A percentile compares a stretch with the other conserved stretches of the same genome.
Conservation (phyloP, 306 rosid genomes). For the Oemleria cerasiformis region DNA sequence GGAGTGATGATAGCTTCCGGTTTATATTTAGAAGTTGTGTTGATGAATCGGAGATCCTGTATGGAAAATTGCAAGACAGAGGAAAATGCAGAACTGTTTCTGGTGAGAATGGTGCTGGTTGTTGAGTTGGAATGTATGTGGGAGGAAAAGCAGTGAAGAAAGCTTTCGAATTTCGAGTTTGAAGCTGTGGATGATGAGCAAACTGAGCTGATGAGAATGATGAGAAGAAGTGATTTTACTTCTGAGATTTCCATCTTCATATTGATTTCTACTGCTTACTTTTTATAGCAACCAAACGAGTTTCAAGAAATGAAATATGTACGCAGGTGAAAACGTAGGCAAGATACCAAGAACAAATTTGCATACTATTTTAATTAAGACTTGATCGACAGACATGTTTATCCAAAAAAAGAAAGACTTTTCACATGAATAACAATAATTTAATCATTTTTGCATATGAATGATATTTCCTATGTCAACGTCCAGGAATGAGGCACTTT, state of each 20-base stretch:
- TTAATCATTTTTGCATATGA: no score
- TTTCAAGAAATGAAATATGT: neutral
- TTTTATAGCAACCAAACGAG: neutral
- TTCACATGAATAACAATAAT: no score
- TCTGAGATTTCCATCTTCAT: neutral
- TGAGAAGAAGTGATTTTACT: neutral
- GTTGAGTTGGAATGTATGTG: constrained; percentile 1
- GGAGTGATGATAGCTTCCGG: constrained; percentile 45
- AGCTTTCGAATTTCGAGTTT: neutral
- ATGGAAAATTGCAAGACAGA: constrained; percentile 31
- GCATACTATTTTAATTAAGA: no score
- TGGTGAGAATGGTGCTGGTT: constrained; percentile 11
- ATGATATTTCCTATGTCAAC: no score
- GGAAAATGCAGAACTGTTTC: constrained; percentile 20
- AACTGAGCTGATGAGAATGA: neutral
- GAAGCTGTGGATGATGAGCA: neutral
- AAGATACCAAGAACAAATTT: no score
- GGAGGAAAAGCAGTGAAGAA: constrained; percentile 14
- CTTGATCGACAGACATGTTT: no score
- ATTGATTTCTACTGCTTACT: neutral
- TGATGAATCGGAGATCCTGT: constrained; percentile 37
- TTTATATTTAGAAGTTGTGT: constrained; percentile 36
- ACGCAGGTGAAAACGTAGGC: no score
- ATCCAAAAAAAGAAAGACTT: no score
- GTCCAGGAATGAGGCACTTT: no score